phyloP scores from a whole-genome alignment of 2,329 filamentous ascomycete species.

The Blumeriella jaapii region DNA sequence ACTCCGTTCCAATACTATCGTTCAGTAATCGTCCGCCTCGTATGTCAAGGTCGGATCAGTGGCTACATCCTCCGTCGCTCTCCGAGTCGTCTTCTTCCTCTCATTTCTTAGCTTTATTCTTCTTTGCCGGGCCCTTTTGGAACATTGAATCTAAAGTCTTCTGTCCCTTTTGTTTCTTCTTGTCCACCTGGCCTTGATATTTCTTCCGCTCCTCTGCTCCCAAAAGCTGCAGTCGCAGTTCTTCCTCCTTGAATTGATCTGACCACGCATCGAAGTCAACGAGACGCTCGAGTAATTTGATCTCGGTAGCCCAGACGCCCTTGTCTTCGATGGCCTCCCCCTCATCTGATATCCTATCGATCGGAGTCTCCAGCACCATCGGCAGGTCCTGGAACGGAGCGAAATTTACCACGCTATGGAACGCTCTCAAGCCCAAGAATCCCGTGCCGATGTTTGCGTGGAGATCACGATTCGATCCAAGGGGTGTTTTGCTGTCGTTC shows the following conservation, averaged over 20 bases:
- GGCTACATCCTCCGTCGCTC: slow-evolving; percentile 22
- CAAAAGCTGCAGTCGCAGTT: slow-evolving; percentile 50
- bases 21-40: too few relatives aligned
- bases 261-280: slow-evolving; percentile 71
- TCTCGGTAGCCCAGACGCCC: slow-evolving; percentile 81
- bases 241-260: slow-evolving; percentile 58
- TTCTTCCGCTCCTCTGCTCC: slow-evolving; percentile 63
- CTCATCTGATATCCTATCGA: slow-evolving; percentile 55
- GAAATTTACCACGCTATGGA: slow-evolving; percentile 85
- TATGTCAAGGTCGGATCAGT: too few relatives aligned
- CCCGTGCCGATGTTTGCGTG: slow-evolving; percentile 96
- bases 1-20: too few relatives aligned
- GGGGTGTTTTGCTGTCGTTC: slow-evolving; percentile 90
- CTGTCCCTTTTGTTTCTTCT: slow-evolving; percentile 44
- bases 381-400: slow-evolving; percentile 64
- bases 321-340: slow-evolving; percentile 67
- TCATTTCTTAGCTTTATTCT: slow-evolving; percentile 31
- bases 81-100: slow-evolving; percentile 18
- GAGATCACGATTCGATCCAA: slow-evolving; percentile 70
- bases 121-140: slow-evolving; percentile 28
- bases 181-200: slow-evolving; percentile 68
- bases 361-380: slow-evolving; percentile 94
- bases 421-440: slow-evolving; percentile 80
- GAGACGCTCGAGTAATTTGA: slow-evolving; percentile 83
- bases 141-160: slow-evolving; percentile 29